These are phyloP conservation scores for Penicillium sp. DNA, from an alignment of 2,329 filamentous ascomycete genomes.

Conservation along the genomic window DNA sequence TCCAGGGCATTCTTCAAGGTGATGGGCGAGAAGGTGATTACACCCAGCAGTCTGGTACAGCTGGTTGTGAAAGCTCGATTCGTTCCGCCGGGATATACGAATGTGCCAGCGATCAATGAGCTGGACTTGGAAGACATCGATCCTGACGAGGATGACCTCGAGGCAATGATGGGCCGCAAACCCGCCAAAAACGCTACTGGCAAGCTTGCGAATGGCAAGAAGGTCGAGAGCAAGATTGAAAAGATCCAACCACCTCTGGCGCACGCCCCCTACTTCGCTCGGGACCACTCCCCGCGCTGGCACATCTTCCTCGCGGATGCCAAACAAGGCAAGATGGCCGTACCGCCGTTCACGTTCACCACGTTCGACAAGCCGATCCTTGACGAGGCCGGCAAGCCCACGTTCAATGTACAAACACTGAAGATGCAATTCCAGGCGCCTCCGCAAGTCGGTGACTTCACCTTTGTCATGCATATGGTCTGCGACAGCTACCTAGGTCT, in stretches of 20 bases:
- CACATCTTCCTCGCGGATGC: slow-evolving; percentile 90
- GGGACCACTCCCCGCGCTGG: slow-evolving; percentile 86
- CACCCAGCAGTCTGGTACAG: slow-evolving; percentile 84
- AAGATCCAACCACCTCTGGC: slow-evolving; percentile 75
- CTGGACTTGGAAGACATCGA: slow-evolving; percentile 85
- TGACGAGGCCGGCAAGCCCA: slow-evolving; percentile 72
- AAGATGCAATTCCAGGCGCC: slow-evolving; percentile 97
- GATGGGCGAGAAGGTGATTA: slow-evolving; percentile 85
- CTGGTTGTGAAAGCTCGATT: slow-evolving; percentile 93
- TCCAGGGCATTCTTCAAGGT: slow-evolving; percentile 99
- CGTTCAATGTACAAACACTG: slow-evolving; percentile 89
- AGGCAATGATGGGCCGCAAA: slow-evolving; percentile 72
- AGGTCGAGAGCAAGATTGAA: slow-evolving; percentile 54
- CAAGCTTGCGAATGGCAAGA: slow-evolving; percentile 51
- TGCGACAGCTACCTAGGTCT: slow-evolving; percentile 95
- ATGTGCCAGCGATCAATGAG: slow-evolving; percentile 68
- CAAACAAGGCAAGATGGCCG: slow-evolving; percentile 91
- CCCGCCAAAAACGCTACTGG: slow-evolving; percentile 57
- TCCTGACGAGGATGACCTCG: slow-evolving; percentile 84
- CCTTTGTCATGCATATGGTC: slow-evolving; percentile 86
- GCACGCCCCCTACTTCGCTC: slow-evolving; percentile 82
- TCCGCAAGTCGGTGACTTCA: slow-evolving; percentile 85
- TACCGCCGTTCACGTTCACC: slow-evolving; percentile 92
- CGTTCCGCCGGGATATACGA: slow-evolving; percentile 73
- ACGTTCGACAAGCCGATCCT: slow-evolving; percentile 87